phyloP scores from a whole-genome alignment of 768 basidiomycete species.

The Sarcomyxa edulis region DNA sequence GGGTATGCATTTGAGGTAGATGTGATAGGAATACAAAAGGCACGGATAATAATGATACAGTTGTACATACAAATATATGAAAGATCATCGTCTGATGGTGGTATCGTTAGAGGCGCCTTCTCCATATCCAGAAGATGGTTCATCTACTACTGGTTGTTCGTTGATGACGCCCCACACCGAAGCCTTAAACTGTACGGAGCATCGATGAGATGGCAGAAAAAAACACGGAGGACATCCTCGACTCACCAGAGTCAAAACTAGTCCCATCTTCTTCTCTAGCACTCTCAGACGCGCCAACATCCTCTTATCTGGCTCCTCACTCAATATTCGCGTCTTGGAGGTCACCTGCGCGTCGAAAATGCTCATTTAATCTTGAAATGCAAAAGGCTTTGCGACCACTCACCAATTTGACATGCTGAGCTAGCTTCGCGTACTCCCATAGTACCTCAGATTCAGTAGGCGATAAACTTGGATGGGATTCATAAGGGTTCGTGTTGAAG shows the following conservation, averaged over 20 bases:
- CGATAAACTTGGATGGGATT: slow-evolving; percentile 61
- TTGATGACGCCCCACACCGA: slow-evolving; percentile 95
- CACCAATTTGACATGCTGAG: slow-evolving; percentile 75
- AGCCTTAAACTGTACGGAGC: slow-evolving; percentile 73
- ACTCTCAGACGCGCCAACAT: slow-evolving; percentile 72
- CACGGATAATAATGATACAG: slow-evolving; percentile 1
- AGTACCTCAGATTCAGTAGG: slow-evolving; percentile 73
- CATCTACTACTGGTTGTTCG: slow-evolving; percentile 52
- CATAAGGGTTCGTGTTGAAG: slow-evolving; percentile 66
- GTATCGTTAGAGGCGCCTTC: slow-evolving; percentile 19
- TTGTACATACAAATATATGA: slow-evolving; percentile 1
- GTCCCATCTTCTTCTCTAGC: slow-evolving; percentile 91
- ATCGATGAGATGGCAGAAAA: neutral
- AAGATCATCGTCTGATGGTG: slow-evolving; percentile 18
- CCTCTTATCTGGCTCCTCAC: slow-evolving; percentile 71
- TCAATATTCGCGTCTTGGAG: slow-evolving; percentile 60
- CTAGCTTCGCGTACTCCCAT: slow-evolving; percentile 91
- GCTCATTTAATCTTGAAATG: too few species aligned
- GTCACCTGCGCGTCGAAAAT: slow-evolving; percentile 35
- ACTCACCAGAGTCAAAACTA: slow-evolving; percentile 86
- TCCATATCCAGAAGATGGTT: slow-evolving; percentile 12
- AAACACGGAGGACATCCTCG: neutral
- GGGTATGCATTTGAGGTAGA: slow-evolving; percentile 39
- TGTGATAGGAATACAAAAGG: too few species aligned
- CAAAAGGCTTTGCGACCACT: slow-evolving; percentile 18